Evolutionary conservation across 108 stramenopile species (phyloP), one percentile per base, ranked within the genome.

Genomic region (Chaetoceros tenuissimus): DNA sequence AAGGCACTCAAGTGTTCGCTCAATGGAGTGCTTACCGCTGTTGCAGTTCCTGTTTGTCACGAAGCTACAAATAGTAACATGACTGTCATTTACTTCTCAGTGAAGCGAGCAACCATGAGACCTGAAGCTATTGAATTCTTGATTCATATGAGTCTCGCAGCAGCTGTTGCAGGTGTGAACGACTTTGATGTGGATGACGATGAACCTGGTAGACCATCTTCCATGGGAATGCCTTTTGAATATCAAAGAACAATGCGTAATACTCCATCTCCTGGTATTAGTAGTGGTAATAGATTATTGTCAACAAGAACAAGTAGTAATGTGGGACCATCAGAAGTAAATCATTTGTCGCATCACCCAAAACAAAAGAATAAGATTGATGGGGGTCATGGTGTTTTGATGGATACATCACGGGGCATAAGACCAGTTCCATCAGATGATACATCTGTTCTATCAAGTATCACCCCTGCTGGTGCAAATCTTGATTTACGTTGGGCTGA

Each of bases 1-100:
- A 84, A 92, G 62, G 83, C 87, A 0, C 54, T 94, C 20, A 68
- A 77, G 46, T 76, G 78, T 53, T 73, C 77, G 50, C 81, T 94
- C 48, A 80, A 70, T 51, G 87, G 89, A 71, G 87, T 94, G 0
- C 63, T 83, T 46, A 94, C 92, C 59, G 92, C 92, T 1, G 92
- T 94, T 48, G 92, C 92, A 0, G 78, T 89, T 51, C 92, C 92
- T 19, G 84, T 94, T 31, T 94, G 86, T 64, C 85, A 90, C 64
- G 82, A 79, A 48, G 81, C 73, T 24, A 74, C 73, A 58, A 86
- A 80, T 50, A 77, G 77, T 26, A 90, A 89, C 61, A 57, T 94
- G 24, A 94, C 92, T 24, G 79, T 94, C 48, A 89, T 94, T 40
- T 94, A 81, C 64, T 92, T 94, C 61, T 81, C 81, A 27, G 78